phyloP scores from a whole-genome alignment of 768 basidiomycete species.

The Lactarius vividus region DNA sequence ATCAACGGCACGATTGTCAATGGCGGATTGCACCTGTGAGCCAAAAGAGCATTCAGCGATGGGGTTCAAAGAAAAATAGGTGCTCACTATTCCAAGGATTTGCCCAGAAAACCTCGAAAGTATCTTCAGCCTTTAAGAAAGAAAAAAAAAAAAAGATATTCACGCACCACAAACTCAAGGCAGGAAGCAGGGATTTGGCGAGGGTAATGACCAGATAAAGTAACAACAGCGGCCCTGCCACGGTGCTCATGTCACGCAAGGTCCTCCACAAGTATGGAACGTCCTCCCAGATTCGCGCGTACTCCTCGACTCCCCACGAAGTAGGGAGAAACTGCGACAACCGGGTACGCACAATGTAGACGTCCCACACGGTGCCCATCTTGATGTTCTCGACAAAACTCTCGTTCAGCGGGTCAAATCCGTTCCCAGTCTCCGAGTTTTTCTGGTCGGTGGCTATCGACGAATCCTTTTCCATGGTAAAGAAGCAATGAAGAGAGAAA shows the following conservation, averaged over 20 bases:
- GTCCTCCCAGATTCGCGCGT: background rate
- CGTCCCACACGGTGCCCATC: background rate
- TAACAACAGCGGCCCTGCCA: slow-evolving; percentile 11
- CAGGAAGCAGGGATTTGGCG: slow-evolving; percentile 8
- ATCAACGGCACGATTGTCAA: slow-evolving; percentile 24
- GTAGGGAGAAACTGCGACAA: background rate
- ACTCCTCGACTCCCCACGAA: background rate
- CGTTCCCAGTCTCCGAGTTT: background rate
- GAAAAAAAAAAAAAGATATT: background rate
- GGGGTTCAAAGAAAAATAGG: too few species aligned
- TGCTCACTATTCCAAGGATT: slow-evolving; percentile 29
- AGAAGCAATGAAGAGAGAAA: background rate
- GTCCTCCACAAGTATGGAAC: slow-evolving; percentile 46
- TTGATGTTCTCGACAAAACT: background rate
- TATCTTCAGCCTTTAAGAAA: background rate
- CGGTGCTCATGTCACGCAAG: slow-evolving; percentile 28
- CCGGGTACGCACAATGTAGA: background rate
- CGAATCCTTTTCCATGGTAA: background rate
- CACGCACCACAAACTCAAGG: slow-evolving; percentile 16
- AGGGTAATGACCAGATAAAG: slow-evolving; percentile 12
- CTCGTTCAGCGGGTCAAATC: background rate
- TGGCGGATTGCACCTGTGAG: slow-evolving; percentile 18
- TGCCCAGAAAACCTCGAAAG: slow-evolving; percentile 19
- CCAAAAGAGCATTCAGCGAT: background rate
- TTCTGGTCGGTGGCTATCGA: background rate